Evolutionary conservation across 805 yeast genomes (phyloP).

Genomic region (Blastobotrys peoriensis): DNA sequence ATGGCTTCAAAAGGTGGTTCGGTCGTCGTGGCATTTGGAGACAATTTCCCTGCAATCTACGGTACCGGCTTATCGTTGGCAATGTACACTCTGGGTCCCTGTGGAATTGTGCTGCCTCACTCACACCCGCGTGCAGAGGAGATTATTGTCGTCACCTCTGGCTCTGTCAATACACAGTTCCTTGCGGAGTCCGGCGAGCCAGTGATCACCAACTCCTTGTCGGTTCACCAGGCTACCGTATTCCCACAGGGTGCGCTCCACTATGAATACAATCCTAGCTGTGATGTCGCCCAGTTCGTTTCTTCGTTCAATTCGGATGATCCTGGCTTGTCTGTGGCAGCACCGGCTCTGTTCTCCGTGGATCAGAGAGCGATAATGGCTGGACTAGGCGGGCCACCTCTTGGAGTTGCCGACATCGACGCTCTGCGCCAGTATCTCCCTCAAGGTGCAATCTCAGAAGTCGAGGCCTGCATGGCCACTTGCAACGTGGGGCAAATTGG

Average conservation of each 20-base stretch:
- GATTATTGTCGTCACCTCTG: constrained; percentile 14
- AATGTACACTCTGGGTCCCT: constrained; percentile 14
- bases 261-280: constrained; percentile 19
- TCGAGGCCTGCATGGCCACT: constrained; percentile 3
- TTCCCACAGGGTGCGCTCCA: constrained; percentile 21
- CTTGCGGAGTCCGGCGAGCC: constrained; percentile 12
- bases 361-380: constrained; percentile 3
- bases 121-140: constrained; percentile 17
- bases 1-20: constrained; percentile 8
- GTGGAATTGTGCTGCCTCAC: constrained; percentile 18
- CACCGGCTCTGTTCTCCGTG: constrained; percentile 6
- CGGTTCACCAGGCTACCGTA: constrained; percentile 13
- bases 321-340: constrained; percentile 17
- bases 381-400: constrained; percentile 5
- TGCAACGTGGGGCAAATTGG: not conserved
- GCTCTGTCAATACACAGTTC: constrained; percentile 16
- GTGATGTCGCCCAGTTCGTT: constrained; percentile 13
- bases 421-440: not conserved
- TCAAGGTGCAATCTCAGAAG: not conserved
- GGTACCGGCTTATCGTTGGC: constrained; percentile 16
- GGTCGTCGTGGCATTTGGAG: constrained; percentile 12
- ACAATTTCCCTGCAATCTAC: constrained; percentile 16
- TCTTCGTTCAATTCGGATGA: constrained; percentile 18
- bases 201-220: constrained; percentile 11
- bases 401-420: constrained; percentile 1